Conservation (phyloP, 768 basidiomycete species). For the Gloeopeniophorella convolvens region DNA sequence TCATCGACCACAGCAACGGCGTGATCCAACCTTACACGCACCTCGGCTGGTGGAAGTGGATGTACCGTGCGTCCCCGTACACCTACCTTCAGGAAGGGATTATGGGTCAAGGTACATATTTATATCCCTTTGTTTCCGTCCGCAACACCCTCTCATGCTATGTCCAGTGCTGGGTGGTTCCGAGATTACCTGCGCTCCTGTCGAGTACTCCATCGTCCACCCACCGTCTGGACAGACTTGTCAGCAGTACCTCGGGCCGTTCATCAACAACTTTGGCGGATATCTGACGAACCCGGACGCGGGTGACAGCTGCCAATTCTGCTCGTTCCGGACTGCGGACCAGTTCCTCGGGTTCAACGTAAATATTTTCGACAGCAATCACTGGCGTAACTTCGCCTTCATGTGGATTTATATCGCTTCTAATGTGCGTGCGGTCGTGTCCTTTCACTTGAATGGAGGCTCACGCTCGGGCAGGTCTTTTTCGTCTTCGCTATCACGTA, state of each 20-base stretch:
- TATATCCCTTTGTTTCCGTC: background rate
- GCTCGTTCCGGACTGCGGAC: constrained; percentile 53
- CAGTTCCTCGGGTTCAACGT: constrained; percentile 47
- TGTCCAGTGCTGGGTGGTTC: constrained; percentile 44
- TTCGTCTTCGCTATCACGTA: constrained; percentile 48
- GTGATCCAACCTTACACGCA: constrained; percentile 40
- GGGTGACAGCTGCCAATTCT: constrained; percentile 42
- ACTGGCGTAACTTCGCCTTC: constrained; percentile 44
- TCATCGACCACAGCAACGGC: constrained; percentile 32
- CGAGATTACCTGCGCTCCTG: constrained; percentile 46
- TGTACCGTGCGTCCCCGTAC: constrained; percentile 32
- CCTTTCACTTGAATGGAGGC: background rate
- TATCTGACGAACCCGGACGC: constrained; percentile 40
- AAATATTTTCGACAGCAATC: constrained; percentile 51
- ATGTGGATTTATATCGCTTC: constrained; percentile 38
- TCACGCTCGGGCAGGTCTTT: constrained; percentile 31
- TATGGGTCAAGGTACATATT: constrained; percentile 39
- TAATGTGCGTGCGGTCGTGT: constrained; percentile 33
- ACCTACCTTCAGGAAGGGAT: constrained; percentile 36
- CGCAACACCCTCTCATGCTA: background rate
- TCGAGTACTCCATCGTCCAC: constrained; percentile 53
- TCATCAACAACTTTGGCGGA: constrained; percentile 37
- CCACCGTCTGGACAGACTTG: constrained; percentile 44
- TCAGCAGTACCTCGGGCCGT: constrained; percentile 37
- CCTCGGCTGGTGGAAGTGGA: constrained; percentile 41